These are phyloP conservation scores for Coemansia sp. DNA, from an alignment of 192 early-diverging fungal genomes.

Conservation along the genomic window DNA sequence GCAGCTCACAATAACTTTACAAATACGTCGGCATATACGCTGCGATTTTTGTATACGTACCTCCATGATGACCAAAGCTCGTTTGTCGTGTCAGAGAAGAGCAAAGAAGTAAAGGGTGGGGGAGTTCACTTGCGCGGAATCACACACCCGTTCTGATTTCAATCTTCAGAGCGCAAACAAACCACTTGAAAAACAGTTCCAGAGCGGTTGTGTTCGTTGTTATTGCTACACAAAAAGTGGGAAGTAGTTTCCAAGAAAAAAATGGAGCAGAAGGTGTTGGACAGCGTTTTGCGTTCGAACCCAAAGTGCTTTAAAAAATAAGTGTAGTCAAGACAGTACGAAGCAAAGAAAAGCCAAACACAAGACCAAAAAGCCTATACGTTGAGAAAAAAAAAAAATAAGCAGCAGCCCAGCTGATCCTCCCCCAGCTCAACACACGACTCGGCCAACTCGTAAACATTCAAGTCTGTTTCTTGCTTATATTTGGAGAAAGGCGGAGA, in stretches of 20 bases:
- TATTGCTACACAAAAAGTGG: not conserved
- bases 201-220: not conserved
- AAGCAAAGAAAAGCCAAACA: slow-evolving; percentile 5
- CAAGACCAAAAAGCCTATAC: not conserved
- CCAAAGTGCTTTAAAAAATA: not conserved
- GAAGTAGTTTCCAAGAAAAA: not conserved
- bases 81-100: not conserved
- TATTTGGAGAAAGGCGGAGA: too few relatives aligned
- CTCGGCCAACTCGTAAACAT: not conserved
- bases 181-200: not conserved
- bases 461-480: too few relatives aligned
- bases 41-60: slow-evolving; percentile 5
- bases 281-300: not conserved
- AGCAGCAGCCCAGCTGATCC: not conserved
- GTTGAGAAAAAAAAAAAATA: not conserved
- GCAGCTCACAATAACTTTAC: not conserved
- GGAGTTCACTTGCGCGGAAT: not conserved
- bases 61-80: slow-evolving; percentile 4
- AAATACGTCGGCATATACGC: not conserved
- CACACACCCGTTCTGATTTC: not conserved
- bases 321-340: not conserved
- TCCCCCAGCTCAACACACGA: not conserved
- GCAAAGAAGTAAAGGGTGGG: not conserved
- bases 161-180: not conserved
- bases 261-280: not conserved